Base-by-base conservation (phyloP, 116 monocot species). In the Zostera marina region DNA sequence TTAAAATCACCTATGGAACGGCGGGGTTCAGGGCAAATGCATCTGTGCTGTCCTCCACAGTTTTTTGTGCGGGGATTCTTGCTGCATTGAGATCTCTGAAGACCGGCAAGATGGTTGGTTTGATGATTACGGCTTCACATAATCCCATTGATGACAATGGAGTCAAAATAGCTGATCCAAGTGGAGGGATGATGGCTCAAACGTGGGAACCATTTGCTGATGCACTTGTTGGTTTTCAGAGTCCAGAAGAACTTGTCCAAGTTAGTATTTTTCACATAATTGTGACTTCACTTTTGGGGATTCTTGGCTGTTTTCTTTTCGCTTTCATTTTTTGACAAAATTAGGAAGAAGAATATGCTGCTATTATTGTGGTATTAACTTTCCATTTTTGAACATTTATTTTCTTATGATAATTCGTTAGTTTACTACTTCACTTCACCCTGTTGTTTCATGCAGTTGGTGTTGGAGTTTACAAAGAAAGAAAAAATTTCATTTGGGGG, bases 91-190 rank as follows among this genome's bases (percentile, higher is more conserved):
- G 94, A 32, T 79, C 94, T 4, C 66, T 84, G 22, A 81, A 76
- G 78, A 79, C 79, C 14, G 81, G 84, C 9, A 48, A 70, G 9
- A 52, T 71, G 19, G 59, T 76, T 22, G 94, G 88, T 8, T 60
- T 88, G 44, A 83, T 88, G 77, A 88, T 94, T 68, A 94, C 94
- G 9, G 94, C 88, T 22, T 94, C 94, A 16, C 94, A 94, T 73
- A 94, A 88, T 62, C 73, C 74, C 10, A 66, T 94, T n/a, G 26
- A 41, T 32, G 94, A 94, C 66, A 94, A 94, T 54, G 88, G 85
- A 22, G 81, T 88, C 39, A 94, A 94, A 84, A 77, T 88, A 53
- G 81, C 84, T 1, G 94, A 94, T 60, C 79, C 94, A 7, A 73
- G 84, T 47, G 88, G 94, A 12, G 74, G 88, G 12, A 94, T 94